Evolutionary conservation across 2,329 filamentous ascomycete species (phyloP), one percentile per base, ranked within the genome.

Genomic region (Neonectria magnoliae): DNA sequence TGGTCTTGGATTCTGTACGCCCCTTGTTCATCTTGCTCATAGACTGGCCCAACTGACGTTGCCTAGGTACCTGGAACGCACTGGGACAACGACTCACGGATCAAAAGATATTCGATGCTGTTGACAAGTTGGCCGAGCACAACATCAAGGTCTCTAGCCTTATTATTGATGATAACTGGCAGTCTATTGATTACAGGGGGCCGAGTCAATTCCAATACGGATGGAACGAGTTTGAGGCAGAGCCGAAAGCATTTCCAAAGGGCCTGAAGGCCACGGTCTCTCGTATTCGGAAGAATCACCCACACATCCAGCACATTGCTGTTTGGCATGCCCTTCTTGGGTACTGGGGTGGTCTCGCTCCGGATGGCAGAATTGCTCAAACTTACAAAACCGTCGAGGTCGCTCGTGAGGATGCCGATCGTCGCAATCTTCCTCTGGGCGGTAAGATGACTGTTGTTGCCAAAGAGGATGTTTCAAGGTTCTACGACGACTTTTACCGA

Each of bases 161-260:
- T 2, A 97, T 98, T 66, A 97, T 99, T 67, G 96, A 99, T 72
- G 96, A 99, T 76, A 97, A 97, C 72, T 99, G 96, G 96, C 94
- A 97, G 78, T 88, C 91, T 9, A 85, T 97, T 51, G 88, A 87
- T 68, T 70, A 83, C 31, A 71, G 75, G 25, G 83, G 84, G 0
- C 74, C 82, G 5, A 81, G 83, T 18, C 85, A 88, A 67, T 88
- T 86, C 66, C 84, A 87, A 54, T 80, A 86, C 61, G 86, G 90
- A 27, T 97, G 92, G 93, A 87, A 88, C 10, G 87, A 91, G 8
- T 98, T 99, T 68, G 94, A 98, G 75, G 96, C 95, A 0, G 92
- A 97, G 62, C 85, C 88, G 11, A 83, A 86, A 27, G 88, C 89
- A 0, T 99, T 99, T 64, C 94, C 95, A 0, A 82, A 87, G 2